These are phyloP conservation scores for Cucurbita moschata DNA, from an alignment of 306 rosid genomes.

Conservation along the genomic window DNA sequence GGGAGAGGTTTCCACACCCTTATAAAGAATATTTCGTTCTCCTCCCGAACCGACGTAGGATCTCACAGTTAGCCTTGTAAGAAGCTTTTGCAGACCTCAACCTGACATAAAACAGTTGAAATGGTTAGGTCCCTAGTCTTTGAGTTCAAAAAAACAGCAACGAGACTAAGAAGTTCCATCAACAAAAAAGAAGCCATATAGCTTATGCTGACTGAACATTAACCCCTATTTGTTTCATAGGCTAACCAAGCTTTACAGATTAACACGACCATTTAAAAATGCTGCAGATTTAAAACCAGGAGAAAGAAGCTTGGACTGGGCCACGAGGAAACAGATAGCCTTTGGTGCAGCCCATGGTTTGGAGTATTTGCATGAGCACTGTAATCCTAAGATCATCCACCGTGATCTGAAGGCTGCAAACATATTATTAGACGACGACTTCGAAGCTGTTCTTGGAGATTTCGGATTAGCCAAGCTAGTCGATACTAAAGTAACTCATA, in stretches of 20 bases:
- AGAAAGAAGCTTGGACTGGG: slow-evolving; percentile 46
- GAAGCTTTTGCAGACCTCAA: background rate
- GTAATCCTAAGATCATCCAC: slow-evolving; percentile 83
- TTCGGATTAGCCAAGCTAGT: slow-evolving; percentile 75
- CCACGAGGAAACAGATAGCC: slow-evolving; percentile 33
- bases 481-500: slow-evolving; percentile 63
- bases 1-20: too few relatives aligned
- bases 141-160: background rate
- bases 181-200: background rate
- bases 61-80: background rate
- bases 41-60: too few relatives aligned
- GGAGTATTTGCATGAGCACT: slow-evolving; percentile 81
- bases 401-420: slow-evolving; percentile 95
- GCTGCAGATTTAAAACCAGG: slow-evolving; percentile 37
- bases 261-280: background rate
- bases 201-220: background rate
- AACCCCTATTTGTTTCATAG: background rate
- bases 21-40: too few relatives aligned
- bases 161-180: background rate
- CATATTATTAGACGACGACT: slow-evolving; percentile 66
- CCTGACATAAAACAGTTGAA: background rate
- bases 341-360: slow-evolving; percentile 53
- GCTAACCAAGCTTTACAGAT: background rate
- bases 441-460: slow-evolving; percentile 90
- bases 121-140: background rate